Base-by-base conservation (phyloP, 2,329 filamentous ascomycete genomes). In the Fusarium xyrophilum region DNA sequence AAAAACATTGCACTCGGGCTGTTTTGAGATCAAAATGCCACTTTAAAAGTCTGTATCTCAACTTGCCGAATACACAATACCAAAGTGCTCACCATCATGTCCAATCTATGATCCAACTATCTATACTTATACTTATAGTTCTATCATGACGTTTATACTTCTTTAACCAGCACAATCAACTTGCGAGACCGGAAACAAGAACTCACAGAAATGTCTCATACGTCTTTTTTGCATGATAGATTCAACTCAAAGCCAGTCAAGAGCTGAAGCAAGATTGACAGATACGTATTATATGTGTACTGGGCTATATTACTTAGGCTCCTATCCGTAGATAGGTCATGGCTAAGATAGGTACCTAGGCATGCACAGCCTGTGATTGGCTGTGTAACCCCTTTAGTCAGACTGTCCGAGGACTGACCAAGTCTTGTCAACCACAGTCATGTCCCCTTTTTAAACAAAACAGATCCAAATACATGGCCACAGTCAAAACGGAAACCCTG, bases 281-380 rank as follows among this genome's bases (percentile, higher is more conserved):
- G 32, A 33, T 33, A 33, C 8, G 15, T 30, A 21, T 39, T 21
- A 28, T 35, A 19, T 25, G 25, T 25, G 25, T 28, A 11, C 25
- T 28, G 13, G 15, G 13, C 44, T 36, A 23, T 12, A 40, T 7
- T 39, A 17, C 17, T 10, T 50, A 13, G 17, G 21, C n/a, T 21
- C 27, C 23, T 11, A 25, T 6, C 23, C n/a, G n/a, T 25, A 25
- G 39, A 17, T 25, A 46, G 10, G 25, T 28, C 14, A 46, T 28
- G 42, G 27, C 42, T 39, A 21, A 21, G 38, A 15, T 23, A 40
- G 14, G 14, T 39, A 21, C n/a, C 1, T 19, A n/a, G 43, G 43
- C 15, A 32, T 35, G 12, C 12, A 7, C 40, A 39, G 51, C 32
- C 38, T 30, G 12, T 51, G 48, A 65, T 65, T 65, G 61, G 43